Evolutionary conservation across 1,139 yeast species (phyloP).

Genomic region (Wickerhamomyces sp.): DNA sequence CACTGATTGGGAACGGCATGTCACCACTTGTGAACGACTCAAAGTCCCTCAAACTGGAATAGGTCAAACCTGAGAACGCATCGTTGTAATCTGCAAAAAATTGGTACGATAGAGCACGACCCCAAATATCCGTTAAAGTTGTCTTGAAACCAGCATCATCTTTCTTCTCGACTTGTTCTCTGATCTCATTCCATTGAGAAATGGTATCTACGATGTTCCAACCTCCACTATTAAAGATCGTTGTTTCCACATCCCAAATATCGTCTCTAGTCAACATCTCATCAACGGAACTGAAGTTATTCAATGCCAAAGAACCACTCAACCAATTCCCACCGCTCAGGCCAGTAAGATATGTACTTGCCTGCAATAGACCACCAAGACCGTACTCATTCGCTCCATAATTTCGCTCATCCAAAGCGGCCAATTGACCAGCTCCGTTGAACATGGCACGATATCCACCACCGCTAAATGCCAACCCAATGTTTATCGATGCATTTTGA

Average conservation of each 20-base stretch:
- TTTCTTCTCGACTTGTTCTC: conserved; percentile 50
- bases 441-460: conserved; percentile 92
- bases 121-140: conserved; percentile 83
- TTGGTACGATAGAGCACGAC: conserved; percentile 72
- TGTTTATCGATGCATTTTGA: conserved; percentile 30
- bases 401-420: conserved; percentile 74
- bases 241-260: conserved; percentile 66
- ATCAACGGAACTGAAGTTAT: conserved; percentile 71
- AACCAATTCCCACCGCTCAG: conserved; percentile 85
- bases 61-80: conserved; percentile 60
- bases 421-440: conserved; percentile 72
- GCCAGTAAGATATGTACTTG: conserved; percentile 67
- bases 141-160: conserved; percentile 67
- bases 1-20: conserved; percentile 83
- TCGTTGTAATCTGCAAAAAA: conserved; percentile 50
- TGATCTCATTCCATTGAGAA: conserved; percentile 46
- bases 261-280: conserved; percentile 38
- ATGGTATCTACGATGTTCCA: conserved; percentile 47
- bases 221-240: conserved; percentile 51
- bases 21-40: conserved; percentile 50
- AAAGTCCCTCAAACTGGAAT: conserved; percentile 54
- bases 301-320: conserved; percentile 68
- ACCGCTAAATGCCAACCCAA: conserved; percentile 77
- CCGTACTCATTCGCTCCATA: conserved; percentile 49
- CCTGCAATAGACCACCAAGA: conserved; percentile 69